A percentile compares a stretch with the other conserved stretches of the same genome.
These are phyloP conservation scores for Fraxinus floribunda DNA, from an alignment of 305 asterid genomes.

Conservation along the genomic window DNA sequence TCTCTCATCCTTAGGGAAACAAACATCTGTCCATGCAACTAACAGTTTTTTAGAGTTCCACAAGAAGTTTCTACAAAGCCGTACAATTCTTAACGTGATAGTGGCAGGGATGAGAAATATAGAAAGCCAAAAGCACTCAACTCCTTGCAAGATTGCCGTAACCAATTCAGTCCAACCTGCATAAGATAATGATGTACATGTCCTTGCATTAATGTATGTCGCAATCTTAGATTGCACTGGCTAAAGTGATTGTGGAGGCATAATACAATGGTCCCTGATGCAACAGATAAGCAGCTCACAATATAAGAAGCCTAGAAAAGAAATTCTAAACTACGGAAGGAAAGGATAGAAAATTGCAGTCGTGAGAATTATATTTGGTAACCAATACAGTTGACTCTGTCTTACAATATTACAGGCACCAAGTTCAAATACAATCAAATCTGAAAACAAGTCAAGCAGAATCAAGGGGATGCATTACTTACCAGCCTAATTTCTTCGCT, in stretches of 20 bases:
- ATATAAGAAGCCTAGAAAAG: slow-evolving; percentile 14
- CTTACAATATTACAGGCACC: not conserved
- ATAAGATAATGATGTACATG: too few species aligned
- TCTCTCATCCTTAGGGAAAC: too few species aligned
- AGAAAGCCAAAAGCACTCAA: too few species aligned
- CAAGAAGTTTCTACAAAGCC: too few species aligned
- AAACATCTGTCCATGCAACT: too few species aligned
- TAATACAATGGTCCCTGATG: slow-evolving; percentile 76
- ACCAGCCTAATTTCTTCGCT: too few species aligned
- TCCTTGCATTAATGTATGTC: too few species aligned
- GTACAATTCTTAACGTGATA: too few species aligned
- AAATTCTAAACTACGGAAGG: not conserved
- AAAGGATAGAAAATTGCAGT: not conserved
- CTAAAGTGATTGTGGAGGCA: slow-evolving; percentile 71
- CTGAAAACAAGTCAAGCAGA: not conserved
- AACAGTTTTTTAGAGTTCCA: too few species aligned
- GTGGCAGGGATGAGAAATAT: too few species aligned
- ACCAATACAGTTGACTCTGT: not conserved
- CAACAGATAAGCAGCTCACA: slow-evolving; percentile 44
- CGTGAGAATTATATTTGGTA: slow-evolving; percentile 1
- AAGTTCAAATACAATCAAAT: not conserved
- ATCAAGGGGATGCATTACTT: not conserved
- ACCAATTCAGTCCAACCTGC: too few species aligned
- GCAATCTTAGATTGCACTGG: slow-evolving; percentile 34
- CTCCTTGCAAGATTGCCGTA: too few species aligned